Evolutionary conservation across 305 asterid genomes (phyloP).

Genomic region (Plantago rigida): DNA sequence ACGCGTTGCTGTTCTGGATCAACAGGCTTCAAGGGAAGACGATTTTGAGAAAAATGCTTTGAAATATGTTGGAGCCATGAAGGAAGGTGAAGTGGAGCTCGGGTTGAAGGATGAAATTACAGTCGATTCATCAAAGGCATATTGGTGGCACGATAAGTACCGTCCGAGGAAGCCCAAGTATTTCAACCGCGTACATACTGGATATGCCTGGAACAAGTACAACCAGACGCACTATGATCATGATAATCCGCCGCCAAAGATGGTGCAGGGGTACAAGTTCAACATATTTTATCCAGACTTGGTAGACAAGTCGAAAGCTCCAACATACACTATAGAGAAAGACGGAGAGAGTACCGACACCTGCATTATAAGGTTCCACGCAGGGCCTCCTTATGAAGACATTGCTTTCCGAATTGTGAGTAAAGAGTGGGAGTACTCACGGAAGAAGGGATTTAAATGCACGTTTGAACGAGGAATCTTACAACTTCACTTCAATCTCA

Average conservation of each 20-base stretch:
- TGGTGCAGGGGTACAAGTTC: slow-evolving; percentile 70
- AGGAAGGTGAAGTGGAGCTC: slow-evolving; percentile 66
- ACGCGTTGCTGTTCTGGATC: slow-evolving; percentile 68
- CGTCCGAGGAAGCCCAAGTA: slow-evolving; percentile 70
- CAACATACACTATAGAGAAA: slow-evolving; percentile 48
- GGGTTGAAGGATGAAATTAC: slow-evolving; percentile 64
- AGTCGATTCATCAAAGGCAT: slow-evolving; percentile 38
- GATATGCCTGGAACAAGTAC: slow-evolving; percentile 72
- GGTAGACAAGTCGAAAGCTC: slow-evolving; percentile 55
- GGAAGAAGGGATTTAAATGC: slow-evolving; percentile 69
- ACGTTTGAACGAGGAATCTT: slow-evolving; percentile 63
- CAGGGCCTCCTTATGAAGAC: slow-evolving; percentile 83
- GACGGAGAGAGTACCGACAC: slow-evolving; percentile 62
- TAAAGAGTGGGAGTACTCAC: slow-evolving; percentile 71
- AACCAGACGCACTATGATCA: slow-evolving; percentile 69
- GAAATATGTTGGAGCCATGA: slow-evolving; percentile 79
- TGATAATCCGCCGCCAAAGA: slow-evolving; percentile 76
- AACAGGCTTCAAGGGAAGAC: slow-evolving; percentile 47
- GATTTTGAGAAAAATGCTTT: slow-evolving; percentile 58
- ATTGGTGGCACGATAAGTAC: slow-evolving; percentile 64
- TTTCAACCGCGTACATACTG: slow-evolving; percentile 69
- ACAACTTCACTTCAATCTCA: slow-evolving; percentile 66
- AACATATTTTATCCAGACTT: slow-evolving; percentile 62
- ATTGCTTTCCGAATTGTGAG: slow-evolving; percentile 66
- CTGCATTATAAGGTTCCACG: slow-evolving; percentile 59